phyloP scores from a whole-genome alignment of 495 filamentous ascomycete genomes.

The Aspergillus sclerotioniger region DNA sequence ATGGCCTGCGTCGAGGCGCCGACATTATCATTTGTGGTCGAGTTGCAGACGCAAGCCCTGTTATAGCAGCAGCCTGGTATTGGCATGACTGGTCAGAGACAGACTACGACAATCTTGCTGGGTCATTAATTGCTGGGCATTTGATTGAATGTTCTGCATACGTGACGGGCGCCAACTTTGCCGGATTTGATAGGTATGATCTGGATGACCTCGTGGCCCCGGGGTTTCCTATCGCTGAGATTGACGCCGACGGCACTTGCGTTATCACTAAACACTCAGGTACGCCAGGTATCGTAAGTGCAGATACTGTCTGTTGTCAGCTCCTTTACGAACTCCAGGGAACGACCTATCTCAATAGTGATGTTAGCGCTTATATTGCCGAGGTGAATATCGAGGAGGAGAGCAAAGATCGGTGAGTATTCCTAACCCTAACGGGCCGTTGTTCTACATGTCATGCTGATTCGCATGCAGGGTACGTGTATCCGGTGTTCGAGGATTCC shows the following conservation, averaged over 20 bases:
- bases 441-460: background rate
- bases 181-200: slow-evolving; percentile 42
- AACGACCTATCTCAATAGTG: slow-evolving; percentile 48
- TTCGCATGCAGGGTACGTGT: slow-evolving; percentile 35
- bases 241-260: slow-evolving; percentile 27
- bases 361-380: slow-evolving; percentile 49
- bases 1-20: slow-evolving; percentile 42
- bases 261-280: slow-evolving; percentile 28
- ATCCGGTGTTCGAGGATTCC: slow-evolving; percentile 39
- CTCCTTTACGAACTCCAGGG: slow-evolving; percentile 60
- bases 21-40: slow-evolving; percentile 56
- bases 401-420: slow-evolving; percentile 25
- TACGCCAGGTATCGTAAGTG: slow-evolving; percentile 25
- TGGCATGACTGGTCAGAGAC: slow-evolving; percentile 43
- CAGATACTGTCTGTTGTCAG: slow-evolving; percentile 49
- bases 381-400: slow-evolving; percentile 36
- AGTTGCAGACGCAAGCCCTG: slow-evolving; percentile 49
- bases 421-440: slow-evolving; percentile 7
- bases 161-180: slow-evolving; percentile 52
- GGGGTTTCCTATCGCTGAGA: slow-evolving; percentile 41
- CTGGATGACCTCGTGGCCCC: slow-evolving; percentile 33
- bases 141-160: slow-evolving; percentile 54
- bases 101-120: slow-evolving; percentile 43
- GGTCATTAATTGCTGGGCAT: slow-evolving; percentile 47
- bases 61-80: slow-evolving; percentile 48